Conservation (phyloP, 495 filamentous ascomycete genomes). For the Beverwykella pulmonaria region DNA sequence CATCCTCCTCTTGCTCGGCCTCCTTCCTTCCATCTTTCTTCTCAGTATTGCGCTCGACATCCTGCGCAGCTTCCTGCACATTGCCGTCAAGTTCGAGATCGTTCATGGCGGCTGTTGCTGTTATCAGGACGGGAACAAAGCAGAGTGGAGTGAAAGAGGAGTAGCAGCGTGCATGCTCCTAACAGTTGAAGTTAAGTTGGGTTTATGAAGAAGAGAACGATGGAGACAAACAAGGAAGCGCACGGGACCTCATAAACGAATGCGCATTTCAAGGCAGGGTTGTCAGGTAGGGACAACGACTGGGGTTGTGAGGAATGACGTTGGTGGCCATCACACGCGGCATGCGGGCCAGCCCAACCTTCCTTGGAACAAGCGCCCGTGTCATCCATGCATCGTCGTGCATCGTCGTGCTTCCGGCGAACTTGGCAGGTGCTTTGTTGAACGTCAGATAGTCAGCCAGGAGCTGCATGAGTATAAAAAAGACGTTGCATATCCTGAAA, state of each 20-base stretch:
- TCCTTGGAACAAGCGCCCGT: too few relatives aligned
- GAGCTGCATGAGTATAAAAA: too few relatives aligned
- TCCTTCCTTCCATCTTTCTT: conserved; percentile 33
- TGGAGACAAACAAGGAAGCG: conserved; percentile 11
- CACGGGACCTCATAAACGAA: not conserved
- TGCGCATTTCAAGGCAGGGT: too few relatives aligned
- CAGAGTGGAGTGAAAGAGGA: not conserved
- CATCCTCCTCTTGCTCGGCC: conserved; percentile 45
- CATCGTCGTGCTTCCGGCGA: too few relatives aligned
- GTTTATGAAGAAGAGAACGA: conserved; percentile 6
- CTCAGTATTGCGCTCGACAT: conserved; percentile 49
- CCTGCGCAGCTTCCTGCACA: conserved; percentile 54
- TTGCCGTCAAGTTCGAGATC: conserved; percentile 60
- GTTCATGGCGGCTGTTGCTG: conserved; percentile 55
- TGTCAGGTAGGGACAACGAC: too few relatives aligned
- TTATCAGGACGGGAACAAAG: not conserved
- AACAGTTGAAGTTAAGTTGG: too few relatives aligned
- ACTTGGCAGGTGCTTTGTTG: too few relatives aligned
- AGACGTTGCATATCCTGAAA: too few relatives aligned
- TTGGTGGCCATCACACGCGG: conserved; percentile 1
- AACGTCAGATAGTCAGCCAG: too few relatives aligned
- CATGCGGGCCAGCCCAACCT: not conserved
- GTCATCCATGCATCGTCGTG: too few relatives aligned
- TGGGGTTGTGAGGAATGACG: conserved; percentile 16
- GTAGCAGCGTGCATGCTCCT: not conserved